Evolutionary conservation across 2,329 filamentous ascomycete genomes (phyloP).

Genomic region (Claviceps digitariae): DNA sequence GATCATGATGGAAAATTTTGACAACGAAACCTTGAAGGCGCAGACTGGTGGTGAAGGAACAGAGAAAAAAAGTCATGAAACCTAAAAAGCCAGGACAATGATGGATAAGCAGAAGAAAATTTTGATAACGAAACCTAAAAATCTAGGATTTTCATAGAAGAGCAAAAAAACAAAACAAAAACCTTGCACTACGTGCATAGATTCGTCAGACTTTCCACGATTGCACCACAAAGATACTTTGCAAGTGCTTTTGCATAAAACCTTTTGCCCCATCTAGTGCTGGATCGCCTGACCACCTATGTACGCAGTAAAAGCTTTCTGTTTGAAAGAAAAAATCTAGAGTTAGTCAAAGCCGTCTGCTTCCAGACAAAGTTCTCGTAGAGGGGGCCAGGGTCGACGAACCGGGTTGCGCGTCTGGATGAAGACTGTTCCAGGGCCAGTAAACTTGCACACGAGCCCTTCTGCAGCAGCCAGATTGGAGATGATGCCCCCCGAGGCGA

Average conservation of each 20-base stretch:
- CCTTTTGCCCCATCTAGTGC: slow-evolving; percentile 8
- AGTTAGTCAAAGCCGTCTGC: background rate
- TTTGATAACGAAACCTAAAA: no score
- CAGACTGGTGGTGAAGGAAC: no score
- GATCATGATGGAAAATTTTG: no score
- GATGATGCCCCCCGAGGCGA: slow-evolving; percentile 84
- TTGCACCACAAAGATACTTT: background rate
- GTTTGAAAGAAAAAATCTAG: slow-evolving; percentile 4
- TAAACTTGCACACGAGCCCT: slow-evolving; percentile 89
- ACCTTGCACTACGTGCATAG: background rate
- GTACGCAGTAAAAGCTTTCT: slow-evolving; percentile 40
- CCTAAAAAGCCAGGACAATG: no score
- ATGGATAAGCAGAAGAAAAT: no score
- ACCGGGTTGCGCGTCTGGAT: slow-evolving; percentile 82
- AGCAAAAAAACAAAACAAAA: background rate
- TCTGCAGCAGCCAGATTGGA: slow-evolving; percentile 71
- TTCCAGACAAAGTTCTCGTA: no score
- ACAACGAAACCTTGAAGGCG: no score
- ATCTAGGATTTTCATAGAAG: no score
- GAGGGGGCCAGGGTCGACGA: background rate
- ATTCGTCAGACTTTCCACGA: background rate
- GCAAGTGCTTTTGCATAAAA: background rate
- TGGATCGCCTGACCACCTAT: slow-evolving; percentile 33
- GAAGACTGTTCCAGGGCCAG: slow-evolving; percentile 79
- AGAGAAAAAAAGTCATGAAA: no score